Conservation (phyloP, 1,284 basidiomycete species). For the Xerocomus minutiporus region DNA sequence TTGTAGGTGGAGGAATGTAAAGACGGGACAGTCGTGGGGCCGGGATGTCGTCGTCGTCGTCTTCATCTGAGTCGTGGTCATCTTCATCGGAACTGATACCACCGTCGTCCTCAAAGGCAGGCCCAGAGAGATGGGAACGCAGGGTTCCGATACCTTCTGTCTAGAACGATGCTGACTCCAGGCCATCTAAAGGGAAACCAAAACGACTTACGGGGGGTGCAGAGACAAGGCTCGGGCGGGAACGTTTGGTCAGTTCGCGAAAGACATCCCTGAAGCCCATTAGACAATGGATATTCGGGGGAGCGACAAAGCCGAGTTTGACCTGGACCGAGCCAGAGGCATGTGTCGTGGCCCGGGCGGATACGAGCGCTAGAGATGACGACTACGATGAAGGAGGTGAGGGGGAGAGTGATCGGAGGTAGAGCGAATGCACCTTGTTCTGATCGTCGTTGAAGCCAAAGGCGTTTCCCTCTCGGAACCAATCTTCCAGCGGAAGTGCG, state of each 20-base stretch:
- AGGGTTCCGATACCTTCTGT: constrained; percentile 87
- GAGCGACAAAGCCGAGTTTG: constrained; percentile 72
- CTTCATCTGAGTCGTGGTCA: constrained; percentile 36
- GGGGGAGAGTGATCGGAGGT: constrained; percentile 2
- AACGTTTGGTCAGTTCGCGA: constrained; percentile 59
- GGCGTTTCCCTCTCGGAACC: constrained; percentile 60
- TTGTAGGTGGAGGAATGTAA: constrained; percentile 28
- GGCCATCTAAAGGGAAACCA: background rate
- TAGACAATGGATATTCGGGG: constrained; percentile 38
- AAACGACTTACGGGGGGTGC: constrained; percentile 63
- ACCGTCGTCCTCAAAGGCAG: constrained; percentile 72
- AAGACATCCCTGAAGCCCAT: constrained; percentile 57
- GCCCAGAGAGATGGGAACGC: constrained; percentile 57
- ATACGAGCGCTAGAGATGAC: constrained; percentile 54
- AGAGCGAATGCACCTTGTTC: constrained; percentile 48
- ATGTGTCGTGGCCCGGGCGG: constrained; percentile 57
- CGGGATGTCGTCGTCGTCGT: constrained; percentile 23
- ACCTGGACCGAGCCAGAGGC: constrained; percentile 64
- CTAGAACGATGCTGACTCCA: constrained; percentile 37
- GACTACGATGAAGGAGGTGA: constrained; percentile 37
- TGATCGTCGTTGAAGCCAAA: constrained; percentile 53
- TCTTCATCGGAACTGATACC: constrained; percentile 63
- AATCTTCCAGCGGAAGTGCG: constrained; percentile 71
- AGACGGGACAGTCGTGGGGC: constrained; percentile 24
- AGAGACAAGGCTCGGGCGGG: constrained; percentile 63